Evolutionary conservation across 1,284 basidiomycete species (phyloP), one percentile per base, ranked within the genome.

Genomic region (Trichosporon sp.): DNA sequence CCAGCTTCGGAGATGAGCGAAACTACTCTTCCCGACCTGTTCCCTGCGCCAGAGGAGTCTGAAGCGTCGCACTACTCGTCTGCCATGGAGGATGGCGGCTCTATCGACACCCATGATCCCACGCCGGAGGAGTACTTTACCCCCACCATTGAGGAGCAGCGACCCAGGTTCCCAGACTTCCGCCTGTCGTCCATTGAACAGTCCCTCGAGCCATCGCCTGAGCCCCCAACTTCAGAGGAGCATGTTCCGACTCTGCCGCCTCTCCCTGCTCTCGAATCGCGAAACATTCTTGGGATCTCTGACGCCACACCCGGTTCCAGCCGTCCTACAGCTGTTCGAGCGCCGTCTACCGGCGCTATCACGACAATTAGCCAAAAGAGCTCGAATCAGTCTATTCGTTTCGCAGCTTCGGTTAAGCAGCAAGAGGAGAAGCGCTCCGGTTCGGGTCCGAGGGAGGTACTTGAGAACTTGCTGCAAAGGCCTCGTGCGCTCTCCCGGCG

Each of bases 11-110:
- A 70, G 8, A 56, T 70, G 6, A 68, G 74, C 19, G 72, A 74
- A 4, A 68, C 71, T n/a, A 73, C 75, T 2, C 65, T 72, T 19
- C 72, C 74, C 0, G 71, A 71, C 21, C 37, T 71, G 19, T 68
- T 71, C 35, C 67, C 71, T 0, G 35, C 69, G 0, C 69, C 75
- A 4, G 59, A 68, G 16, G 67, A 68, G 4, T 78, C 74, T 3
- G 56, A 48, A 2, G 40, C 69, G 7, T 70, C 73, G 8, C 67
- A 73, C 63, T 74, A 74, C 68, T 40, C 68, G 21, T 68, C 69
- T 21, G 73, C 73, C 8, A 31, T 43, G 35, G 71, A 72, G 4
- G 68, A 56, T 4, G 5, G 37, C 40, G 12, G 37, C 26, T 31
- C 64, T n/a, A 11, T 51, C 2, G 65, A 51, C 14, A 51, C 12